Base-by-base conservation (phyloP, 768 basidiomycete genomes). In the Leccinum disarticulatum region DNA sequence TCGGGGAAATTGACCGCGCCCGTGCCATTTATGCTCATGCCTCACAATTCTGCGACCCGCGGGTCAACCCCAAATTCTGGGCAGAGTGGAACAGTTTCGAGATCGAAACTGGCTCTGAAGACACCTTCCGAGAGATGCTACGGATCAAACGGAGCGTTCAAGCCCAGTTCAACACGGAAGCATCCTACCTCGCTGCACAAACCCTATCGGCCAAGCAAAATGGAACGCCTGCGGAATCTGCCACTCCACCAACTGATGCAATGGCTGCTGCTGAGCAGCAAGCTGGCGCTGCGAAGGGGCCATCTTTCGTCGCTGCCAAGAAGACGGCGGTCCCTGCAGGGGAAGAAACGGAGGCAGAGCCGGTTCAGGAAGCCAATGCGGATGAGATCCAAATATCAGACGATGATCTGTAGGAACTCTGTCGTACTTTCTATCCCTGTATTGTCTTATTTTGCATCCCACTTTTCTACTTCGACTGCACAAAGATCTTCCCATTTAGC, bases 111-210 rank as follows among this genome's bases (percentile, higher is more conserved):
- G 97, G 97, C 2, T 96, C 93, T 2, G 97, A 99, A 73, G 97
- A 99, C 72, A 99, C 97, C 0, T 99, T 99, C 87, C 81, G 88
- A 63, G 91, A 93, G 77, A 93, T 93, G 91, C 73, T 94, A 59
- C 87, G 95, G 38, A 97, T 98, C 80, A 97, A 96, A 77, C 87
- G 97, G 58, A 95, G 95, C 66, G 97, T 99, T 15, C 97, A 99
- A 75, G 95, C 96, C 28, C 92, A 95, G 70, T 99, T 97, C 81
- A 98, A 99, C 74, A 99, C 97, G 3, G 96, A 98, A 74, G 91
- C 90, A 50, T 90, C 89, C 48, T 96, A 94, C 74, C 79, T 97
- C 57, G 93, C 93, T 8, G 95, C 95, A 11, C 93, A 97, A 76
- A 89, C 95, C 10, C 78, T 89, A 56, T 87, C 87, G 3, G 85